Conservation (phyloP, 1,139 yeast genomes). For the Kodamaea fungicola region DNA sequence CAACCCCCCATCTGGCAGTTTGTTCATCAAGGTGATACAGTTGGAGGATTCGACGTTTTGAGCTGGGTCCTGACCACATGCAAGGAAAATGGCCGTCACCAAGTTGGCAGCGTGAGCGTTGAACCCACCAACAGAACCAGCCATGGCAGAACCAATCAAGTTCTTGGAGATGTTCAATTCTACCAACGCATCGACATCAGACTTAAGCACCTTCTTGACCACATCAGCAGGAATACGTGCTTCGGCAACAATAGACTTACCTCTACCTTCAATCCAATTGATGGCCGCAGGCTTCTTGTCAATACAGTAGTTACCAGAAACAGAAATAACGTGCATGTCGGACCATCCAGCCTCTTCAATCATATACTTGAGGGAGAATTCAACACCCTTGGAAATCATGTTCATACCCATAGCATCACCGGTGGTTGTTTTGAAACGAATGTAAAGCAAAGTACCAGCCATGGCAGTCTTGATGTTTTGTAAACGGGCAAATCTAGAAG, state of each 20-base stretch:
- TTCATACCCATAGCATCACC: constrained; percentile 99
- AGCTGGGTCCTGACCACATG: constrained; percentile 98
- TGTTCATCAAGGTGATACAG: constrained; percentile 94
- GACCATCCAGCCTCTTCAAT: constrained; percentile 85
- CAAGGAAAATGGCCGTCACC: constrained; percentile 89
- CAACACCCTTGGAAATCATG: constrained; percentile 98
- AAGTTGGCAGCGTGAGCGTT: constrained; percentile 97
- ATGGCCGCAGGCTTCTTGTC: constrained; percentile 98
- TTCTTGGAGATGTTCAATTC: constrained; percentile 87
- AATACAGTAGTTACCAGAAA: constrained; percentile 95
- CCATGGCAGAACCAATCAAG: constrained; percentile 96
- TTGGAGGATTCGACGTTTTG: constrained; percentile 96
- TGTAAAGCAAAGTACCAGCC: constrained; percentile 88
- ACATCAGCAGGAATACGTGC: constrained; percentile 82
- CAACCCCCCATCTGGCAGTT: constrained; percentile 70
- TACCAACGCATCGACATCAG: constrained; percentile 89
- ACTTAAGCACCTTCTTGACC: constrained; percentile 78
- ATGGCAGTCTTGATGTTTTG: constrained; percentile 88
- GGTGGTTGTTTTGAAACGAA: constrained; percentile 93
- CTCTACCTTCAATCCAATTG: constrained; percentile 99
- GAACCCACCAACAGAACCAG: constrained; percentile 96
- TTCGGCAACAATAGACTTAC: constrained; percentile 97
- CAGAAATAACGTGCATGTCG: constrained; percentile 89
- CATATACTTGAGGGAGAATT: constrained; percentile 79
- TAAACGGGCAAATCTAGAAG: constrained; percentile 94